Evolutionary conservation across 2,329 filamentous ascomycete species (phyloP).

Genomic region (Calonectria henricotiae): DNA sequence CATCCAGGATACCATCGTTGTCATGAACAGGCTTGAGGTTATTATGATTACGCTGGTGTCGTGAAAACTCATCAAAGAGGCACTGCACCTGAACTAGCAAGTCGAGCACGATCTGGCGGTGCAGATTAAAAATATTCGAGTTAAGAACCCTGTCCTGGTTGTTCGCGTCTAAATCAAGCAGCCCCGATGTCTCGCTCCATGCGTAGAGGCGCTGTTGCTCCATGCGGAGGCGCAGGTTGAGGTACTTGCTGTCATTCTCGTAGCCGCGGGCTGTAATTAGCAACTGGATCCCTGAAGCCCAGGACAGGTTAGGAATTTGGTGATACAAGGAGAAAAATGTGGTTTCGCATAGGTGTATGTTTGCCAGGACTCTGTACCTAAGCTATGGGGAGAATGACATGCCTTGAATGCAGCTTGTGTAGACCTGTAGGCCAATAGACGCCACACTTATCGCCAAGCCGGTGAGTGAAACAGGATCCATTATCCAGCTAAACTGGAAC

Average conservation of each 20-base stretch:
- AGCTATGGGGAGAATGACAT: constrained; percentile 34
- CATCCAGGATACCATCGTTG: constrained; percentile 55
- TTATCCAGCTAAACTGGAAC: constrained; percentile 42
- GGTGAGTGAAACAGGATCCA: constrained; percentile 64
- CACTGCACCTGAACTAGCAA: constrained; percentile 65
- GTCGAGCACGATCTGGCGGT: constrained; percentile 67
- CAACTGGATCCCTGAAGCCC: constrained; percentile 62
- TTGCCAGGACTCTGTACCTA: constrained; percentile 1
- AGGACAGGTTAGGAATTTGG: constrained; percentile 30
- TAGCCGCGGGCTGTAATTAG: constrained; percentile 66
- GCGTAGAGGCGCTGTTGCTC: constrained; percentile 68
- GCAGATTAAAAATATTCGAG: constrained; percentile 66
- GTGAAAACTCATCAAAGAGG: constrained; percentile 65
- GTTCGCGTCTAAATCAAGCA: constrained; percentile 63
- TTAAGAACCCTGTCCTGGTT: constrained; percentile 62
- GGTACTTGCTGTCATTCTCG: constrained; percentile 66
- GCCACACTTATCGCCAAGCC: constrained; percentile 65
- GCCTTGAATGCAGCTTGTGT: constrained; percentile 65
- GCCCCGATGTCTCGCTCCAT: constrained; percentile 67
- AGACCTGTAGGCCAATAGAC: constrained; percentile 64
- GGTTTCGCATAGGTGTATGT: background rate
- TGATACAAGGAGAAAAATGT: constrained; percentile 4
- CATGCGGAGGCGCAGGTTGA: constrained; percentile 66
- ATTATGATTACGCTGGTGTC: constrained; percentile 60
- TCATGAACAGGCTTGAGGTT: constrained; percentile 58